Conservation (phyloP, 1,139 yeast species). For the Pneumocystis wakefieldiae region DNA sequence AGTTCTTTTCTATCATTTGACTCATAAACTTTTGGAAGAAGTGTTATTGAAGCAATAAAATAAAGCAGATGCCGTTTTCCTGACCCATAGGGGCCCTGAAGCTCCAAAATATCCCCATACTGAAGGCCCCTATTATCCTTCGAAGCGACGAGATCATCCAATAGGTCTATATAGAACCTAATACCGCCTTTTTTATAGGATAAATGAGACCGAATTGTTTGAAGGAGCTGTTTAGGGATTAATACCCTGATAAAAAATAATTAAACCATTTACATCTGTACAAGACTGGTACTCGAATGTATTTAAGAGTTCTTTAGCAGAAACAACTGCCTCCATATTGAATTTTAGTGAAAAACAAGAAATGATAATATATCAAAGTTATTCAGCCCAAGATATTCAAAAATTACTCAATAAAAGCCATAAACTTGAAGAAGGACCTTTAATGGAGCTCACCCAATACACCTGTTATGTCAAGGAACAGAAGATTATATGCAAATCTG, state of each 20-base stretch:
- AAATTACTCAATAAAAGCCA: neutral
- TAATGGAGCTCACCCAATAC: neutral
- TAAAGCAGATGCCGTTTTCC: constrained; percentile 12
- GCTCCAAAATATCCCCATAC: constrained; percentile 2
- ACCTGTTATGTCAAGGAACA: neutral
- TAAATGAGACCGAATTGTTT: neutral
- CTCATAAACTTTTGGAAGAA: neutral
- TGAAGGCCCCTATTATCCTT: neutral
- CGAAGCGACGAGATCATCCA: constrained; percentile 3
- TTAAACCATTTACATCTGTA: neutral
- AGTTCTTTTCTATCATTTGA: neutral
- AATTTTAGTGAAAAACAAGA: neutral
- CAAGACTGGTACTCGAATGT: neutral
- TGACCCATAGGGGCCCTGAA: constrained; percentile 9
- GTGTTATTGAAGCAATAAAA: constrained; percentile 5
- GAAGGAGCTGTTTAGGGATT: neutral
- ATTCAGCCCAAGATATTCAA: neutral
- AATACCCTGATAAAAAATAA: neutral
- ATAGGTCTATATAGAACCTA: constrained; percentile 1
- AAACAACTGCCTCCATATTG: neutral
- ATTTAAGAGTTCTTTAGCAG: neutral
- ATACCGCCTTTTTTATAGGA: neutral
- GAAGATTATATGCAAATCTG: neutral
- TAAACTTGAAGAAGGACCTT: neutral
- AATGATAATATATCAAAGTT: neutral